Conservation (phyloP, 2,329 filamentous ascomycete genomes). For the Fusarium mundagurra region DNA sequence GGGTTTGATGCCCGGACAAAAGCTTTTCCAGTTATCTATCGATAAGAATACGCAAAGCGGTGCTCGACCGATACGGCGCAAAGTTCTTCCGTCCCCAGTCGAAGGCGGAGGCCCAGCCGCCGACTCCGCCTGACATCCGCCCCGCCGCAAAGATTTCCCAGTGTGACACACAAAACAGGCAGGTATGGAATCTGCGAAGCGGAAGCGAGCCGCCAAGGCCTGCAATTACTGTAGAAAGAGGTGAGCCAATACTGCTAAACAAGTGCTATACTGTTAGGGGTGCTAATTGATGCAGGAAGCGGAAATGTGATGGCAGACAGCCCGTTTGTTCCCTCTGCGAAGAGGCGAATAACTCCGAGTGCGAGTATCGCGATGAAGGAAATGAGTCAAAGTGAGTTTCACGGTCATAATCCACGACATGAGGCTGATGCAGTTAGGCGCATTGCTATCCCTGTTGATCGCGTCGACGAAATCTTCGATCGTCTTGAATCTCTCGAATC, state of each 20-base stretch:
- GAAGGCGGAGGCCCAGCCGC: slow-evolving; percentile 25
- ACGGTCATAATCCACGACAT: fast-evolving
- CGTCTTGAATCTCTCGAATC: slow-evolving; percentile 28
- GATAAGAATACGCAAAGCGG: fast-evolving
- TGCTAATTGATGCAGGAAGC: neutral
- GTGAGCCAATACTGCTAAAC: neutral
- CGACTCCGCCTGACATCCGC: slow-evolving; percentile 20
- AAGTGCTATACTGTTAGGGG: neutral
- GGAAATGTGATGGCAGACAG: slow-evolving; percentile 36
- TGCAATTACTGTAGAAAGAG: slow-evolving; percentile 39
- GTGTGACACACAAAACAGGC: neutral
- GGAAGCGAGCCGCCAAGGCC: slow-evolving; percentile 39
- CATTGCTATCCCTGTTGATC: slow-evolving; percentile 1
- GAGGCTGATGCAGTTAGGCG: neutral
- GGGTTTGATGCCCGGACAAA: neutral
- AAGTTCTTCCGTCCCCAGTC: neutral
- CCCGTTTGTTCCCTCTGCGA: slow-evolving; percentile 33
- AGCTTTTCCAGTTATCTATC: fast-evolving
- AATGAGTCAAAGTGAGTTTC: neutral
- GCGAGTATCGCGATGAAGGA: slow-evolving; percentile 32
- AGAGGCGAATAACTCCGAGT: slow-evolving; percentile 31
- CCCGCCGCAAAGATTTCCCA: slow-evolving; percentile 26
- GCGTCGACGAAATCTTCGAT: slow-evolving; percentile 35
- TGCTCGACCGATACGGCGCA: neutral
- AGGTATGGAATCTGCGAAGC: slow-evolving; percentile 33